Evolutionary conservation across 768 basidiomycete species (phyloP), one percentile per base, ranked within the genome.

Genomic region (Butyriboletus loyo): DNA sequence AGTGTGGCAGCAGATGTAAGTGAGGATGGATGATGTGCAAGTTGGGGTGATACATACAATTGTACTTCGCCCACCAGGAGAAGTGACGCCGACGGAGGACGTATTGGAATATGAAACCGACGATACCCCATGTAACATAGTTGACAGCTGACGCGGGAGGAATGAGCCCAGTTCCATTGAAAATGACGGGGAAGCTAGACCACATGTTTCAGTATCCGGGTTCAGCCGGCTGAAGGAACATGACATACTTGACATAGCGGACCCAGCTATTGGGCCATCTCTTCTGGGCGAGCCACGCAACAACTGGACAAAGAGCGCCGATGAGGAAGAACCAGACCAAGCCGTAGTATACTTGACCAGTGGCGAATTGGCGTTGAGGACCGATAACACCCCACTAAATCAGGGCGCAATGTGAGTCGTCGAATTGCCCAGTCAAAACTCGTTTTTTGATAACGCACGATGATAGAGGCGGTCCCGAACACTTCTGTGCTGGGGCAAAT

Each of bases 301-400:
- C 50, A 53, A 82, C 50, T 0, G 90, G 91, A 41, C 79, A 76
- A 46, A 84, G 28, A 43, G 84, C 77, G 10, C 92, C 92, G 49
- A 87, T 56, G 46, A 90, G 79, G 86, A 93, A 93, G 75, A 90
- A 92, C 72, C 84, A 84, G 19, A 82, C 64, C 30, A 91, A 74
- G 53, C 66, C 69, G 56, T 83, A 76, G 69, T 86, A 87, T 25
- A 85, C 70, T 62, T 84, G 81, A 19, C 88, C 88, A 21, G 71
- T 55, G 4, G 82, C 87, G 77, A 87, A 92, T 61, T 84, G 84
- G 10, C 84, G 77, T n/a, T 75, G 75, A 27, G 90, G 91, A 9
- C 90, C 89, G 52, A 92, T 89, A 49, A 89, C 87, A 61, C 91
- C 87, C 84, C 84, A 89, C 64, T 65, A 31, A 19, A 35, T 36